Evolutionary conservation across 2,329 filamentous ascomycete species (phyloP), one percentile per base, ranked within the genome.

Genomic region (Magnaporthiopsis rhizophila): DNA sequence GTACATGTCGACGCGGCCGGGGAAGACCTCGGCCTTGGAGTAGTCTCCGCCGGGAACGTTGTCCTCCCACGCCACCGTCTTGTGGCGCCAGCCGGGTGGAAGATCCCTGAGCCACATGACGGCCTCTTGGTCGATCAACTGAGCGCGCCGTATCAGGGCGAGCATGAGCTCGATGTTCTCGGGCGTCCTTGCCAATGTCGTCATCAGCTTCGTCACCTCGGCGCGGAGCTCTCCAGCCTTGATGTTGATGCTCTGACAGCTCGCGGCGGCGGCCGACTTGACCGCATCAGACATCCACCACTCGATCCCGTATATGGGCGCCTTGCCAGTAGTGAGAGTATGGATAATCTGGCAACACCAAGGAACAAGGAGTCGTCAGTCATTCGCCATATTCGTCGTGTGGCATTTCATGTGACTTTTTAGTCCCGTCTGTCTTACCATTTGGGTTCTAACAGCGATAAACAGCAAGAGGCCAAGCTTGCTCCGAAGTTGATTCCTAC

Each of bases 1-100:
- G 70, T 86, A 88, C 6, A 83, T 76, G 69, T 88, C 85, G 28
- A 88, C 80, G 21, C 82, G 79, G 2, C 86, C 86, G 0, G 85
- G 85, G 68, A 81, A 88, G 0, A 86, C 82, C 67, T 86, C 83
- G 2, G 83, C 80, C 65, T 77, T 76, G 28, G 74, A 68, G 67
- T 83, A 84, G 71, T 86, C 80, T 28, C 80, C 80, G 32, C 80
- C 80, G 0, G 81, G 79, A 4, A 84, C 77, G 66, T 80, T 77
- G 65, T 83, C 80, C 66, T 85, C 81, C 84, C 84, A 87, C 3
- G 80, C 80, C 1, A 85, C 80, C 1, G 83, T 83, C 69, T 77
- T 78, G 69, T 74, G 80, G n/a, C 72, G 74, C 75, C 82, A 87
- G 58, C 78, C 74, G 0, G 80, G 75, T 0, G 85, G 83, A 11